Conservation (phyloP, 306 rosid genomes). For the Chamaecrista fasciculata region DNA sequence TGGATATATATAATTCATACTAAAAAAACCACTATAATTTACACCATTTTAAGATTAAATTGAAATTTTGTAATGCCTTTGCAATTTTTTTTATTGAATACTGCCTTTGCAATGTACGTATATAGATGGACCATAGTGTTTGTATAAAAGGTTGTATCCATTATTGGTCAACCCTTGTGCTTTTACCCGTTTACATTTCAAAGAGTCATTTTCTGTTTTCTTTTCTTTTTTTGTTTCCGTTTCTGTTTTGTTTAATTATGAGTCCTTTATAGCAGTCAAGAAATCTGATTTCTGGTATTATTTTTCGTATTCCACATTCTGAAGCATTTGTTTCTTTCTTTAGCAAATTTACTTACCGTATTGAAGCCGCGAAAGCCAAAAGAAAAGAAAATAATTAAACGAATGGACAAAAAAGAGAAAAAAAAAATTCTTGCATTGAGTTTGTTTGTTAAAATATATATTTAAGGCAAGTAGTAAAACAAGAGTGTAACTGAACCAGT, state of each 20-base stretch:
- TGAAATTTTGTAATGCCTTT: neutral
- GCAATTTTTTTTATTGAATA: too few relatives aligned
- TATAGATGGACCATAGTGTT: too few relatives aligned
- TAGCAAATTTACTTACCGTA: neutral
- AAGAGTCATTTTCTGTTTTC: too few relatives aligned
- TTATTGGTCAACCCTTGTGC: neutral
- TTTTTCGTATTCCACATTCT: too few relatives aligned
- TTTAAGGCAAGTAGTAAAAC: conserved; percentile 12
- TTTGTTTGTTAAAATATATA: neutral
- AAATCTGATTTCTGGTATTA: too few relatives aligned
- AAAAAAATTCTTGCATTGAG: neutral
- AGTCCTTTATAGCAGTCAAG: neutral
- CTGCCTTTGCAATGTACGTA: too few relatives aligned
- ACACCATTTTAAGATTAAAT: neutral
- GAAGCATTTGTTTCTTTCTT: neutral
- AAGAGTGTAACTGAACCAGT: conserved; percentile 34
- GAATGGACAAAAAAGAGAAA: neutral
- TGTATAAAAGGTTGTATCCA: neutral
- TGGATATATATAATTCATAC: too few relatives aligned
- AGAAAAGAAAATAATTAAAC: neutral
- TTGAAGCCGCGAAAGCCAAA: neutral
- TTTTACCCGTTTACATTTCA: too few relatives aligned
- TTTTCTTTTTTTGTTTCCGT: too few relatives aligned
- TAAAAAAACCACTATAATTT: neutral
- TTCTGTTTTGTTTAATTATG: too few relatives aligned